Conservation (phyloP, 495 filamentous ascomycete species). For the Penicillium nucicola region DNA sequence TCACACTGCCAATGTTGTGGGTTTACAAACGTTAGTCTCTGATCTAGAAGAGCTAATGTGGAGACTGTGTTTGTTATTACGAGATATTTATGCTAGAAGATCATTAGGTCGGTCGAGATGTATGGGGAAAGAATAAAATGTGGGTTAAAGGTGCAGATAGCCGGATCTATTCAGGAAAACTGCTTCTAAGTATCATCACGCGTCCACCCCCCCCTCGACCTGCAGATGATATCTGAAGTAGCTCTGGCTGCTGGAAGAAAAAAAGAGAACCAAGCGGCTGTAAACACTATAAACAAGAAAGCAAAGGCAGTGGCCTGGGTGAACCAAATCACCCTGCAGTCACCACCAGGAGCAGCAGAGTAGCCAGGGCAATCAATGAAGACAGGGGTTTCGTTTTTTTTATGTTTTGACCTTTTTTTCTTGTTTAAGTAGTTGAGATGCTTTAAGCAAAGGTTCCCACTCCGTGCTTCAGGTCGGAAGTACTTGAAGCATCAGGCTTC, state of each 20-base stretch:
- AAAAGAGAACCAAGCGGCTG: neutral
- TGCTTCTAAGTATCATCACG: constrained; percentile 1
- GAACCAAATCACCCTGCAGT: neutral
- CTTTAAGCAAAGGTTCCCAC: constrained; percentile 33
- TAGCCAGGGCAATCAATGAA: constrained; percentile 2
- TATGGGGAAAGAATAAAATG: too few species aligned
- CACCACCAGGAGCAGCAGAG: constrained; percentile 7
- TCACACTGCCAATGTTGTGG: too few species aligned
- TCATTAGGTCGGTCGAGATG: too few species aligned
- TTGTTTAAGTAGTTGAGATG: constrained; percentile 4
- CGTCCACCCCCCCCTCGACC: constrained; percentile 1
- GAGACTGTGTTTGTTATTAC: too few species aligned
- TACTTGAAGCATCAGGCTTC: constrained; percentile 33
- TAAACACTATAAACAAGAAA: constrained; percentile 7
- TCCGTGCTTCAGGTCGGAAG: constrained; percentile 36
- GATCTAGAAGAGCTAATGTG: too few species aligned
- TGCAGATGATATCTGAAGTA: neutral
- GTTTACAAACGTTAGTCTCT: too few species aligned
- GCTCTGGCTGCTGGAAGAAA: neutral
- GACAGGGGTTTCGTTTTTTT: constrained; percentile 11
- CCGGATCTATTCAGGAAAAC: constrained; percentile 1
- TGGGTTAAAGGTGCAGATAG: neutral
- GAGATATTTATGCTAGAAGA: too few species aligned
- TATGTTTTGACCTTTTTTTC: constrained; percentile 8
- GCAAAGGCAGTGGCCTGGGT: neutral